A percentile compares a stretch with the other conserved stretches of the same genome.
Evolutionary conservation across 2,329 filamentous ascomycete genomes (phyloP).

Genomic region (Fusarium praegraminearum): DNA sequence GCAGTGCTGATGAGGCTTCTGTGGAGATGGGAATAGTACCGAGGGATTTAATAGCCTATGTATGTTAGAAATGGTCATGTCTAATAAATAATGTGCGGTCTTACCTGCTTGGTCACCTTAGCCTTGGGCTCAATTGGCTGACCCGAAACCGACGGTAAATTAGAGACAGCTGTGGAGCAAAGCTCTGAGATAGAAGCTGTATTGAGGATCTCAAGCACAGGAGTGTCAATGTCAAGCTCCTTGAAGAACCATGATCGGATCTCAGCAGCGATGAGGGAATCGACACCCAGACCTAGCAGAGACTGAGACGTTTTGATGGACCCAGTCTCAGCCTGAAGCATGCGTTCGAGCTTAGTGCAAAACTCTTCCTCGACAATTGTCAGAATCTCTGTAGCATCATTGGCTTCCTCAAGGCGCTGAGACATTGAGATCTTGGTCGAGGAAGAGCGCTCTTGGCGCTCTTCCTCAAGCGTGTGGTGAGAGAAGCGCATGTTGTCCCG

Average conservation of each 20-base stretch:
- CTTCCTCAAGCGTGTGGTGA: background rate
- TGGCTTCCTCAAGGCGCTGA: background rate
- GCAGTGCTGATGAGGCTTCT: background rate
- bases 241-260: constrained; percentile 64
- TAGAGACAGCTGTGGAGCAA: constrained; percentile 5
- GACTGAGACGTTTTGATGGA: constrained; percentile 6
- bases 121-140: background rate
- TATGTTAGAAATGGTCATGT: background rate
- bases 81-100: background rate
- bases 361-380: constrained; percentile 3
- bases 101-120: constrained; percentile 11
- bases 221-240: constrained; percentile 57
- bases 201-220: constrained; percentile 56
- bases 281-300: constrained; percentile 45
- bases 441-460: constrained; percentile 2
- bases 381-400: background rate
- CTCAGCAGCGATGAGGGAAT: constrained; percentile 52
- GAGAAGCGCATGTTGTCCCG: constrained; percentile 3
- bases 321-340: background rate
- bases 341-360: constrained; percentile 3
- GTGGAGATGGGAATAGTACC: background rate
- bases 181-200: constrained; percentile 19
- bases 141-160: constrained; percentile 1
- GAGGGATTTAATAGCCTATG: background rate
- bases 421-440: background rate